phyloP scores from a whole-genome alignment of 2,329 filamentous ascomycete species.

The Hypoxylon sp. region DNA sequence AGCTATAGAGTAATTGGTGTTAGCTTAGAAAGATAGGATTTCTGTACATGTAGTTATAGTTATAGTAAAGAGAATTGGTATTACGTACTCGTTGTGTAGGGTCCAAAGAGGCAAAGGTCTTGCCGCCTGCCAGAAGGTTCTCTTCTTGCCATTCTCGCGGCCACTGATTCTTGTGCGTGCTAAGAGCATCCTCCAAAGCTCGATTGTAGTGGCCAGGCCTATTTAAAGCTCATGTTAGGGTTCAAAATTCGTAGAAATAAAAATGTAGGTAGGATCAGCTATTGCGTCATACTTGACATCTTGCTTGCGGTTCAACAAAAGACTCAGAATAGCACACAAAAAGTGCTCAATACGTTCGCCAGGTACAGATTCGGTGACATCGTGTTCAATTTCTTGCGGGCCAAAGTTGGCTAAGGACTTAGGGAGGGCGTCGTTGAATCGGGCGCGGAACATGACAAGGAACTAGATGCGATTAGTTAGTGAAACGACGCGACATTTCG shows the following conservation, averaged over 20 bases:
- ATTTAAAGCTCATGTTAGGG: conserved; percentile 37
- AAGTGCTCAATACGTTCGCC: conserved; percentile 88
- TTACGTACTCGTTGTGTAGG: conserved; percentile 78
- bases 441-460: conserved; percentile 96
- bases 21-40: conserved; percentile 18
- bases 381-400: conserved; percentile 92
- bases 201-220: conserved; percentile 93
- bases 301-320: conserved; percentile 96
- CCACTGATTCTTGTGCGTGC: conserved; percentile 88
- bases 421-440: conserved; percentile 89
- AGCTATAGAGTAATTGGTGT: conserved; percentile 63
- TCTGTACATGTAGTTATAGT: no score
- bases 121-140: conserved; percentile 83
- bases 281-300: conserved; percentile 85
- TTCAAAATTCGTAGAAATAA: conserved; percentile 1
- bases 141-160: conserved; percentile 81
- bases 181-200: conserved; percentile 91
- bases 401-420: conserved; percentile 89
- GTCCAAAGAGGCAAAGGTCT: conserved; percentile 82
- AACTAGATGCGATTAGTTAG: conserved; percentile 68
- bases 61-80: no score
- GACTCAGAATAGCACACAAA: conserved; percentile 84
- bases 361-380: conserved; percentile 78
- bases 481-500: conserved; percentile 60
- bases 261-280: conserved; percentile 13